Percentiles rank a stretch among this genome's conserved stretches.
Conservation (phyloP, 345 rosid species). For the Viola odorata region DNA sequence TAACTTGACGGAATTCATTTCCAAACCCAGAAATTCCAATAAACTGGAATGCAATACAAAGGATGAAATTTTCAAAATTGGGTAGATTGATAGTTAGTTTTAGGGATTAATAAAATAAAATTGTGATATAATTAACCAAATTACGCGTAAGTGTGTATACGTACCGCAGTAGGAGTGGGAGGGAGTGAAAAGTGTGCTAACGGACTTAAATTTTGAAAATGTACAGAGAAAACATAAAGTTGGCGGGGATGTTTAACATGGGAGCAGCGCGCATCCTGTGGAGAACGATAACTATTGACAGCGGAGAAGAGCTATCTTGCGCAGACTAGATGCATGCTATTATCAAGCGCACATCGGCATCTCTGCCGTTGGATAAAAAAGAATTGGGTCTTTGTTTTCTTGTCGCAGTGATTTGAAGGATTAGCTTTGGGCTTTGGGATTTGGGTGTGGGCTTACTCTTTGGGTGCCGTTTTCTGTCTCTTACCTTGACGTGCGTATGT, state of each 20-base stretch:
- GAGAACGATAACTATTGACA: conserved; percentile 21
- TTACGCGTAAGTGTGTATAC: not conserved
- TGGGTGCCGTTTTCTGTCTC: not conserved
- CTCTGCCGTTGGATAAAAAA: conserved; percentile 22
- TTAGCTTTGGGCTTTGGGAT: not conserved
- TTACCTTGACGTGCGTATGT: not conserved
- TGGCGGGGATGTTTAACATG: conserved; percentile 28
- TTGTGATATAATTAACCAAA: not conserved
- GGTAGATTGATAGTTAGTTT: not conserved
- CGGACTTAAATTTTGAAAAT: conserved; percentile 9
- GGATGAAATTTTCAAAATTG: no score
- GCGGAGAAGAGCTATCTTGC: conserved; percentile 24
- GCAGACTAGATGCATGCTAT: conserved; percentile 10
- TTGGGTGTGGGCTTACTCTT: not conserved
- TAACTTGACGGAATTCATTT: no score
- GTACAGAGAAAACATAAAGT: conserved; percentile 1
- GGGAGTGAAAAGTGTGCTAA: conserved; percentile 24
- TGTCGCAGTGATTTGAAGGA: not conserved
- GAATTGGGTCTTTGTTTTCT: not conserved
- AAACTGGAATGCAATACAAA: no score
- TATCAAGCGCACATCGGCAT: conserved; percentile 13
- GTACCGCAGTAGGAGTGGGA: not conserved
- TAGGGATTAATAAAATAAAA: not conserved
- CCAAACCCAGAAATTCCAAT: no score
- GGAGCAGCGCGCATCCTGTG: conserved; percentile 32